phyloP scores from a whole-genome alignment of 2,329 filamentous ascomycete species.

The Aspergillus aculeatus region DNA sequence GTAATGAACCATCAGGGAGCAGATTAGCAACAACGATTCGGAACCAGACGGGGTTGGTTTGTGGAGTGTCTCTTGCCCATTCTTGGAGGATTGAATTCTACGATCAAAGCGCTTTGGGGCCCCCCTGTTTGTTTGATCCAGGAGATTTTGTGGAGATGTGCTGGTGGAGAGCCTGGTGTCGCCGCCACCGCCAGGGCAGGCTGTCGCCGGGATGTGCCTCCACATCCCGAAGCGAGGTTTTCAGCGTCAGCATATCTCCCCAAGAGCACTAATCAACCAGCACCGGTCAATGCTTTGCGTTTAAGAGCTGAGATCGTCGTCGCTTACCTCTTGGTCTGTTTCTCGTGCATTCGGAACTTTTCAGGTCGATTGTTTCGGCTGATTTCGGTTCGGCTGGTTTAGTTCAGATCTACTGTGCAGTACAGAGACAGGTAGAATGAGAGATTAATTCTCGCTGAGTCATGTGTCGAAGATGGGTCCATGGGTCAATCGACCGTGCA shows the following conservation, averaged over 20 bases:
- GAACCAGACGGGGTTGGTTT: background rate
- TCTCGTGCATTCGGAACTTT: background rate
- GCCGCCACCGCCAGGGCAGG: background rate
- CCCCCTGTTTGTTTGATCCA: background rate
- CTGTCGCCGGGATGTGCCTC: background rate
- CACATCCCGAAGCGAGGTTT: slow-evolving; percentile 9
- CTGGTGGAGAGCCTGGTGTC: background rate
- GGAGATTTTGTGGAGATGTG: background rate
- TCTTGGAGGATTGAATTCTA: background rate
- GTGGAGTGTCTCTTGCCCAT: background rate
- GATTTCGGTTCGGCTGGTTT: background rate
- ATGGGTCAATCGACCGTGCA: too few relatives aligned
- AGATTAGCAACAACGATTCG: background rate
- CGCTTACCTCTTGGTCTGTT: background rate
- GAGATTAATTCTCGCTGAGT: background rate
- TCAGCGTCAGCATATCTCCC: background rate
- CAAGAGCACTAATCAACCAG: background rate
- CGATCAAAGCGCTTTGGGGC: too few relatives aligned
- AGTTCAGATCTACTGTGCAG: too few relatives aligned
- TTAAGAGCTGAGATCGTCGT: background rate
- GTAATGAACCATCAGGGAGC: too few relatives aligned
- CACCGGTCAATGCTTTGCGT: background rate
- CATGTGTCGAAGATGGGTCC: too few relatives aligned
- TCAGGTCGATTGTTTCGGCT: background rate
- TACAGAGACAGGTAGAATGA: background rate